Evolutionary conservation across 2,329 filamentous ascomycete genomes (phyloP).

Genomic region (Alternaria incomplexa): DNA sequence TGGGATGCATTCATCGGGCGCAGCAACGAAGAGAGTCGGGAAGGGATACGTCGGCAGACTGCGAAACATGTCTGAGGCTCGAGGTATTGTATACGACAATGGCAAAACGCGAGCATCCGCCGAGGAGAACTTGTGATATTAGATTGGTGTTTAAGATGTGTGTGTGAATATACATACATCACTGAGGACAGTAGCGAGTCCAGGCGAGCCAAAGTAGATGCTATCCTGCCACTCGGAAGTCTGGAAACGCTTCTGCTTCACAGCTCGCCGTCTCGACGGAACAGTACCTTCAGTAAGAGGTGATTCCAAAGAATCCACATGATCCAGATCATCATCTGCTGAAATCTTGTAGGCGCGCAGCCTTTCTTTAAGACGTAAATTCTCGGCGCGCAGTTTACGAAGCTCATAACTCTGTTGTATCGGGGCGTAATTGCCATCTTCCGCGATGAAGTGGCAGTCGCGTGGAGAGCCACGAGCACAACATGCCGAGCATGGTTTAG

Average conservation of each 20-base stretch:
- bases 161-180: constrained; percentile 46
- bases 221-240: constrained; percentile 52
- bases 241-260: constrained; percentile 48
- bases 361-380: constrained; percentile 52
- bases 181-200: constrained; percentile 54
- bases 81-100: constrained; percentile 53
- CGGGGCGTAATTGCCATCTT: constrained; percentile 54
- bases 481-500: constrained; percentile 57
- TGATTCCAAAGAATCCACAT: constrained; percentile 26
- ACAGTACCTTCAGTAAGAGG: constrained; percentile 24
- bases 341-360: constrained; percentile 43
- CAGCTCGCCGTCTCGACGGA: constrained; percentile 28
- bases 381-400: constrained; percentile 54
- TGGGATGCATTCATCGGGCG: constrained; percentile 42
- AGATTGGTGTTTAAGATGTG: constrained; percentile 13
- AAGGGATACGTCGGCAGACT: constrained; percentile 53
- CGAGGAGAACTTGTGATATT: constrained; percentile 50
- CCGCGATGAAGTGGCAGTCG: constrained; percentile 56
- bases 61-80: constrained; percentile 52
- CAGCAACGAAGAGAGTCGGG: constrained; percentile 51
- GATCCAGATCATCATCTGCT: constrained; percentile 47
- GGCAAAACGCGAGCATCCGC: constrained; percentile 47
- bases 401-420: constrained; percentile 58
- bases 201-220: constrained; percentile 59
- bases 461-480: constrained; percentile 56